These are phyloP conservation scores for Parastagonospora avenae DNA, from an alignment of 2,329 filamentous ascomycete species.

Conservation along the genomic window DNA sequence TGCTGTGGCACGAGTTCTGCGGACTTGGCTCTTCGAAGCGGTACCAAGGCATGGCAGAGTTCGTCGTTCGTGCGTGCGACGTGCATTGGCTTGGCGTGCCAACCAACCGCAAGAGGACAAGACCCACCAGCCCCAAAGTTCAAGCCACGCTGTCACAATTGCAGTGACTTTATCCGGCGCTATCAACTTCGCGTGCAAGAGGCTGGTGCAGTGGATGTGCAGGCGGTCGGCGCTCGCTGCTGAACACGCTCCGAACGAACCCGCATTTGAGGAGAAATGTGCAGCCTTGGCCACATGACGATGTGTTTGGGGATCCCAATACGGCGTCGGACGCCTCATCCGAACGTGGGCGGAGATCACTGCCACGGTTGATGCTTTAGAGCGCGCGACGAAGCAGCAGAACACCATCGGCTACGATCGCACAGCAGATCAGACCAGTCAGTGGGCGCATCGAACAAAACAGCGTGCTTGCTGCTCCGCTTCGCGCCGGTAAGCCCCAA, in stretches of 20 bases:
- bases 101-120: constrained; percentile 22
- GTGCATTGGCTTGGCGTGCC: constrained; percentile 9
- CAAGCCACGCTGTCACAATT: constrained; percentile 34
- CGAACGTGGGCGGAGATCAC: constrained; percentile 29
- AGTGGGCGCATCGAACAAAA: constrained; percentile 17
- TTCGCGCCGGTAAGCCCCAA: constrained; percentile 21
- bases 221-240: constrained; percentile 24
- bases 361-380: constrained; percentile 29
- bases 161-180: constrained; percentile 28
- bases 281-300: constrained; percentile 22
- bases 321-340: constrained; percentile 8
- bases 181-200: constrained; percentile 14
- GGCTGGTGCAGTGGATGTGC: constrained; percentile 28
- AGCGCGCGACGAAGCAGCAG: constrained; percentile 32
- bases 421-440: constrained; percentile 26
- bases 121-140: constrained; percentile 34
- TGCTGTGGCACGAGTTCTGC: constrained; percentile 4
- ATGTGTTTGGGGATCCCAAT: constrained; percentile 5
- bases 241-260: constrained; percentile 19
- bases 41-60: constrained; percentile 26
- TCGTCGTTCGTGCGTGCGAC: constrained; percentile 11
- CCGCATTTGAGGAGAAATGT: constrained; percentile 20
- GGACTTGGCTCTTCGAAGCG: constrained; percentile 12
- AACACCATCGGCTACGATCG: constrained; percentile 23
- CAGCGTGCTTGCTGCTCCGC: constrained; percentile 24